A percentile compares a stretch with the other conserved stretches of the same genome.
These are phyloP conservation scores for Sideroxylon spinosum DNA, from an alignment of 179 eudicot genomes.

Conservation along the genomic window DNA sequence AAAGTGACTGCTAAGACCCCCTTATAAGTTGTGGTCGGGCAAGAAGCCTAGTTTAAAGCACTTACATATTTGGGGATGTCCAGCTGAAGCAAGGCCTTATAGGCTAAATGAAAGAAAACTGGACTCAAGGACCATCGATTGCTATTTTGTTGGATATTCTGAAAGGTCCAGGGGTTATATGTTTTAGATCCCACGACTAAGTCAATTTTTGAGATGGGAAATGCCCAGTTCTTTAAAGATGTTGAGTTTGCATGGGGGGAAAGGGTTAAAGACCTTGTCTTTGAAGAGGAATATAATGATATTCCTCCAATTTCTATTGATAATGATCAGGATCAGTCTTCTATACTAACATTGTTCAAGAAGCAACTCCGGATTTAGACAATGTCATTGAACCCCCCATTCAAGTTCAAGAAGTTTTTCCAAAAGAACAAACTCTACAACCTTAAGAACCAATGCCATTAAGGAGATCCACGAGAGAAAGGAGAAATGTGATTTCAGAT, in stretches of 20 bases:
- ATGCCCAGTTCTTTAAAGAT: neutral
- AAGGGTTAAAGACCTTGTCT: neutral
- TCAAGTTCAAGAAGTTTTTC: no score
- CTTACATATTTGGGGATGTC: neutral
- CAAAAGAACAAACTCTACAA: no score
- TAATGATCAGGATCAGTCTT: neutral
- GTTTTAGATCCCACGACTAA: neutral
- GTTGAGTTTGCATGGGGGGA: neutral
- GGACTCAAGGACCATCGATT: neutral
- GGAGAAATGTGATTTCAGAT: no score
- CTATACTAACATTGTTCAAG: neutral
- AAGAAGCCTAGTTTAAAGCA: no score
- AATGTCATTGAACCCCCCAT: neutral
- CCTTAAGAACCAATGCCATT: no score
- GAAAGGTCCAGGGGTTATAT: neutral
- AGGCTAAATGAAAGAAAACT: neutral
- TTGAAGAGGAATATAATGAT: neutral
- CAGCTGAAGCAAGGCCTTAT: neutral
- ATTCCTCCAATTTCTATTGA: neutral
- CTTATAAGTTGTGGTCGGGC: neutral
- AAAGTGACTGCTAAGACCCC: neutral
- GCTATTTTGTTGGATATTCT: conserved; percentile 2
- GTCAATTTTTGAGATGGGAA: neutral
- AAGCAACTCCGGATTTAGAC: neutral
- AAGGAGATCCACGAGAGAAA: no score